Conservation (phyloP, 75 land plant species). For the Adiantum capillusveneris region DNA sequence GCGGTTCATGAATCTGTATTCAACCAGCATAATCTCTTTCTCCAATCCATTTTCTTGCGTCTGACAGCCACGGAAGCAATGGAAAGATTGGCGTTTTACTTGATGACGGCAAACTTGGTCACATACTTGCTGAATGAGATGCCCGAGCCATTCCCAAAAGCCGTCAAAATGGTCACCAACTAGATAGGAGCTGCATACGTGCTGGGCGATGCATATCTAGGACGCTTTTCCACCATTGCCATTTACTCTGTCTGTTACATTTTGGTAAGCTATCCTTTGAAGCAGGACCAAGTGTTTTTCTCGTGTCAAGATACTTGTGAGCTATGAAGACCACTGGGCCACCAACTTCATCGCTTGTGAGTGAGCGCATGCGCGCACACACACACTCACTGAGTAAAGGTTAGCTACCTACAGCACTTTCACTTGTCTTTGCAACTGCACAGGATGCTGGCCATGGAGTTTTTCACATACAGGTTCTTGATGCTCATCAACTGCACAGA, state of each 20-base stretch:
- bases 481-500: no score
- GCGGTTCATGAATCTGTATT: no score
- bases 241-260: conserved; percentile 17
- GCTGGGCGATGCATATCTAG: conserved; percentile 60
- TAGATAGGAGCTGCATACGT: conserved; percentile 67
- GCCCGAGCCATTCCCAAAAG: conserved; percentile 47
- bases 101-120: conserved; percentile 36
- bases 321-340: no score
- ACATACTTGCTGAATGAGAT: conserved; percentile 48
- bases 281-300: no score
- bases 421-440: no score
- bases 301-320: no score
- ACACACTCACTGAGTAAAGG: no score
- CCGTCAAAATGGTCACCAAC: conserved; percentile 69
- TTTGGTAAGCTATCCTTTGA: background rate
- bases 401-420: no score
- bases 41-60: no score
- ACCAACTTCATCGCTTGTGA: background rate
- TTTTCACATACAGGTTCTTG: no score
- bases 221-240: conserved; percentile 53
- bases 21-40: background rate
- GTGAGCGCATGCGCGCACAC: no score
- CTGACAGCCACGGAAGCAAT: conserved; percentile 38
- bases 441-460: no score
- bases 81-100: conserved; percentile 34